Conservation (phyloP, 768 basidiomycete species). For the Kwoniella botswanensis region DNA sequence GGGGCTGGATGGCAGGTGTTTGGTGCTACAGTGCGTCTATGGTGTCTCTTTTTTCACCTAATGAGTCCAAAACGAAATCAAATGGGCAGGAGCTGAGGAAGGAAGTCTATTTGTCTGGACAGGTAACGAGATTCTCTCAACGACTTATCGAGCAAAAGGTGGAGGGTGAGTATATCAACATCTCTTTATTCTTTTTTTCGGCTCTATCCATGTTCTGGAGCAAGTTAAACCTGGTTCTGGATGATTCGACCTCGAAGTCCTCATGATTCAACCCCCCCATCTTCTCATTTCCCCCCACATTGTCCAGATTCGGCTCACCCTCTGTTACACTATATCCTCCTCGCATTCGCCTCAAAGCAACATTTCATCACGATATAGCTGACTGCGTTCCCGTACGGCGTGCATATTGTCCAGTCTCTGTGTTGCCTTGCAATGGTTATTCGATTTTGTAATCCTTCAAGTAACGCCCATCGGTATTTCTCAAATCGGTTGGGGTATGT, state of each 20-base stretch:
- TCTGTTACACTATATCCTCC: too few species aligned
- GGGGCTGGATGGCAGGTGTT: slow-evolving; percentile 27
- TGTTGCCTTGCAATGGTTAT: slow-evolving; percentile 34
- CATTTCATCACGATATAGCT: not conserved
- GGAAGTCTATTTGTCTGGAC: not conserved
- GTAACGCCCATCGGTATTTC: slow-evolving; percentile 27
- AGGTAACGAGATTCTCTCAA: slow-evolving; percentile 17
- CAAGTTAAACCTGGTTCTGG: too few species aligned
- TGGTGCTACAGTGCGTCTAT: slow-evolving; percentile 6
- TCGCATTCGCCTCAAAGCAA: too few species aligned
- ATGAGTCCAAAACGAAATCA: too few species aligned
- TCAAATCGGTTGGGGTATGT: slow-evolving; percentile 24
- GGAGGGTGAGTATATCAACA: not conserved
- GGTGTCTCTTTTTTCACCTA: too few species aligned
- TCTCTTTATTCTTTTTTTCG: not conserved
- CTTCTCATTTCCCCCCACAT: too few species aligned
- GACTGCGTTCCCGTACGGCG: not conserved
- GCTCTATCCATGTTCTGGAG: too few species aligned
- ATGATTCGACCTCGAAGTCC: too few species aligned
- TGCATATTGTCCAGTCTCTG: slow-evolving; percentile 13
- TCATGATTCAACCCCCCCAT: too few species aligned
- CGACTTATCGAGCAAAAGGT: slow-evolving; percentile 15
- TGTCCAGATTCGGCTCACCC: too few species aligned
- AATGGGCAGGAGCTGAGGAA: not conserved
- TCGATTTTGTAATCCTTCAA: slow-evolving; percentile 33